Conservation (phyloP, 805 yeast species). For the Hemisphaericaspora nanyangensis region DNA sequence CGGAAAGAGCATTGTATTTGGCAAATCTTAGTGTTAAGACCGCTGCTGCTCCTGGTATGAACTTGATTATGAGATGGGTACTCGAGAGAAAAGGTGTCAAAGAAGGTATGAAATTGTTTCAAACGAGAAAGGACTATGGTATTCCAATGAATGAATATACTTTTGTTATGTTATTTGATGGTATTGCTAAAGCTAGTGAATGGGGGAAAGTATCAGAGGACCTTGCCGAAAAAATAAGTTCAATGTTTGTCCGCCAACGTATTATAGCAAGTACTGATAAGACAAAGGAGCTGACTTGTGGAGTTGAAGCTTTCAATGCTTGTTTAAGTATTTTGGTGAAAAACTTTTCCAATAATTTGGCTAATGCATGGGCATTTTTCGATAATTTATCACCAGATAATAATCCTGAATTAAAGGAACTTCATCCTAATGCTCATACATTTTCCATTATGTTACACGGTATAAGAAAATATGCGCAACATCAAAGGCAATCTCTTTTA, state of each 20-base stretch:
- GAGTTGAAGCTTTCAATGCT: constrained; percentile 33
- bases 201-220: constrained; percentile 28
- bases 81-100: constrained; percentile 40
- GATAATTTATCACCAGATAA: constrained; percentile 21
- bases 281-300: neutral
- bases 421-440: constrained; percentile 31
- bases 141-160: constrained; percentile 49
- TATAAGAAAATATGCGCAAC: constrained; percentile 16
- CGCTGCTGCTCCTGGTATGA: constrained; percentile 59
- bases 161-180: constrained; percentile 31
- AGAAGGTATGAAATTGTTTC: constrained; percentile 47
- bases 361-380: constrained; percentile 35
- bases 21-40: constrained; percentile 41
- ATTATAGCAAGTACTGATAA: neutral
- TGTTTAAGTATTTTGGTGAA: constrained; percentile 33
- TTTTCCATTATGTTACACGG: constrained; percentile 39
- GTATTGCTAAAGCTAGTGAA: constrained; percentile 26
- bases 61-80: constrained; percentile 52
- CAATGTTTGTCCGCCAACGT: constrained; percentile 16
- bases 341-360: constrained; percentile 28
- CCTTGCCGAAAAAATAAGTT: constrained; percentile 17
- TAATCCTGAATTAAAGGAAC: constrained; percentile 6
- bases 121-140: constrained; percentile 60
- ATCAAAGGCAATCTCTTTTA: constrained; percentile 13
- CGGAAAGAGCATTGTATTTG: constrained; percentile 51